Conservation (phyloP, 805 yeast genomes). For the Saccharomyces jurei region DNA sequence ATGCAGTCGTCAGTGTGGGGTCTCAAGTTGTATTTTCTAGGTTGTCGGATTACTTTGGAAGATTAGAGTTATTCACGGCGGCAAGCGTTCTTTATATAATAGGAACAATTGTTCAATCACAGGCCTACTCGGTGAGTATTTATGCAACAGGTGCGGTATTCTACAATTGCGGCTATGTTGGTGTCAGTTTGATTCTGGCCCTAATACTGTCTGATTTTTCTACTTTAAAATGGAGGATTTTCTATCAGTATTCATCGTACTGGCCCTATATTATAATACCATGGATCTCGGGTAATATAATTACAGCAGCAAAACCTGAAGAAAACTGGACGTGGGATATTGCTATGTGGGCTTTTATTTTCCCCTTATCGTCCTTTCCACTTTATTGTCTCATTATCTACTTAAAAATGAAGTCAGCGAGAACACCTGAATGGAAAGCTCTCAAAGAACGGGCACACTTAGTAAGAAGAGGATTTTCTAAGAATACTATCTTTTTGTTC, state of each 20-base stretch:
- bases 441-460: conserved; percentile 26
- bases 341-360: conserved; percentile 48
- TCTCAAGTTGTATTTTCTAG: too few relatives aligned
- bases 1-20: too few relatives aligned
- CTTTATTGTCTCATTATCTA: conserved; percentile 34
- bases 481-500: conserved; percentile 31
- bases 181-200: conserved; percentile 45
- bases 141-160: conserved; percentile 61
- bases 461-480: conserved; percentile 5
- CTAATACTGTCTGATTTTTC: conserved; percentile 51
- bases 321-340: conserved; percentile 40
- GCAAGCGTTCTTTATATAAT: conserved; percentile 34
- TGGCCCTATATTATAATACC: conserved; percentile 58
- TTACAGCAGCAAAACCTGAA: conserved; percentile 17
- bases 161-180: conserved; percentile 47
- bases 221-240: conserved; percentile 51
- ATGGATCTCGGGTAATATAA: conserved; percentile 52
- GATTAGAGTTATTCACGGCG: too few relatives aligned
- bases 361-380: conserved; percentile 42
- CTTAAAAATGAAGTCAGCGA: conserved; percentile 36
- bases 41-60: too few relatives aligned
- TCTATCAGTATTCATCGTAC: conserved; percentile 48
- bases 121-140: conserved; percentile 47
- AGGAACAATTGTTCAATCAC: conserved; percentile 59
- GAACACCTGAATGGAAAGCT: conserved; percentile 34